Evolutionary conservation across 768 basidiomycete genomes (phyloP), one percentile per base, ranked within the genome.

Genomic region (Lentinula raphanica): DNA sequence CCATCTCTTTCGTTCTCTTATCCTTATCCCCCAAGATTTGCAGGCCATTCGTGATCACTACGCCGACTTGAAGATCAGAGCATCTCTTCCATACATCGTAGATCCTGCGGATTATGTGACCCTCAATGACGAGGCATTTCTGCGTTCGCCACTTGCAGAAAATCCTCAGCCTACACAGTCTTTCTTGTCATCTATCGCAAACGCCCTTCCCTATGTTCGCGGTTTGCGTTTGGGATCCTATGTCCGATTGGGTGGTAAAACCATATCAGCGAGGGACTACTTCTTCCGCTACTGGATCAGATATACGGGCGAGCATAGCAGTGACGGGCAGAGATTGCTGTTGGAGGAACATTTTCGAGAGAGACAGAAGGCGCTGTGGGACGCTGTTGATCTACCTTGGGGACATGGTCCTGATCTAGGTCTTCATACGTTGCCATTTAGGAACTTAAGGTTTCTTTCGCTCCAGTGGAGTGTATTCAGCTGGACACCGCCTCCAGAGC

Each of bases 381-480:
- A 17, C 8, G 25, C 54, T 6, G 23, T 56, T 46, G 44, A 56
- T 19, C 17, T 56, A 19, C 54, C 54, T 45, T 56, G 39, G 40
- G 54, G 54, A 45, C 46, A 48, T 7, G 19, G 27, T 17, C 21
- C 21, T 7, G 19, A n/a, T 17, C 21, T 13, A n/a, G 54, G 54
- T 5, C 19, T 56, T 31, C 27, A 44, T 46, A 21, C 11, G n/a
- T 12, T 46, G 13, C 54, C 54, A 11, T 56, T 56, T 17, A n/a
- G 42, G 25, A 44, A 46, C n/a, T 35, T 56, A 21, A 25, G 42
- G 19, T 56, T 44, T 27, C 5, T 56, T 9, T 28, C 32, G 17
- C 29, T 56, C 19, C 40, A 46, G 12, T 56, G 54, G 54, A 46
- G 54, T 45, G 44, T 45, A 2, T 56, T 56, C 23, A 25, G 54